Conservation (phyloP, 1,284 basidiomycete genomes). For the Ganoderma lingzhi region DNA sequence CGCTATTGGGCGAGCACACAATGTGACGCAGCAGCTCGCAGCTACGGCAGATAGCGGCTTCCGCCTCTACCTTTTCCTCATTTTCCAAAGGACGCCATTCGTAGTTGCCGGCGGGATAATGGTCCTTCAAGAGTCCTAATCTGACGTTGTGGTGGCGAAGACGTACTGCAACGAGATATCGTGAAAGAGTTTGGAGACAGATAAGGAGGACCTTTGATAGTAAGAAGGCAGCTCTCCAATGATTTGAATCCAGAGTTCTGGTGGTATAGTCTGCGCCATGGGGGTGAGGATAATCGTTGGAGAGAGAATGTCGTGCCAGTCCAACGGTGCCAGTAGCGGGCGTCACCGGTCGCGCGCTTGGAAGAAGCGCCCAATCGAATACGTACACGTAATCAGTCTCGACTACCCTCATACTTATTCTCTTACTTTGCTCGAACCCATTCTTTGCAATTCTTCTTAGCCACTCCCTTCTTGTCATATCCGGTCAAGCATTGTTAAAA, state of each 20-base stretch:
- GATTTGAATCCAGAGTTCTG: constrained; percentile 6
- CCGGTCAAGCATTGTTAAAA: no score
- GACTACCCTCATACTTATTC: no score
- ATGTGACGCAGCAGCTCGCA: background rate
- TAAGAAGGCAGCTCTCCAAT: background rate
- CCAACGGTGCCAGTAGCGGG: no score
- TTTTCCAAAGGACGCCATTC: background rate
- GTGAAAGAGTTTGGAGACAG: constrained; percentile 7
- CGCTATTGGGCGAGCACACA: no score
- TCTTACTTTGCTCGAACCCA: no score
- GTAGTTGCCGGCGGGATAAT: background rate
- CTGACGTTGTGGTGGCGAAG: constrained; percentile 1
- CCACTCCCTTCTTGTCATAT: no score
- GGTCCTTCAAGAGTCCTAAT: background rate
- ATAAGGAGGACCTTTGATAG: background rate
- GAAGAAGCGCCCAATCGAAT: no score
- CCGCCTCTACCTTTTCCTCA: background rate
- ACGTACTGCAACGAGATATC: constrained; percentile 3
- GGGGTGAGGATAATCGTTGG: no score
- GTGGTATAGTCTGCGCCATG: background rate
- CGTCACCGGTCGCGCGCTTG: no score
- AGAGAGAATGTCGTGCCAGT: no score
- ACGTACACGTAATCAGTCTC: no score
- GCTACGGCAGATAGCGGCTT: background rate
- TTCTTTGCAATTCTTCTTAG: no score